Conservation (phyloP, 2,329 filamentous ascomycete species). For the Venturia effusa region DNA sequence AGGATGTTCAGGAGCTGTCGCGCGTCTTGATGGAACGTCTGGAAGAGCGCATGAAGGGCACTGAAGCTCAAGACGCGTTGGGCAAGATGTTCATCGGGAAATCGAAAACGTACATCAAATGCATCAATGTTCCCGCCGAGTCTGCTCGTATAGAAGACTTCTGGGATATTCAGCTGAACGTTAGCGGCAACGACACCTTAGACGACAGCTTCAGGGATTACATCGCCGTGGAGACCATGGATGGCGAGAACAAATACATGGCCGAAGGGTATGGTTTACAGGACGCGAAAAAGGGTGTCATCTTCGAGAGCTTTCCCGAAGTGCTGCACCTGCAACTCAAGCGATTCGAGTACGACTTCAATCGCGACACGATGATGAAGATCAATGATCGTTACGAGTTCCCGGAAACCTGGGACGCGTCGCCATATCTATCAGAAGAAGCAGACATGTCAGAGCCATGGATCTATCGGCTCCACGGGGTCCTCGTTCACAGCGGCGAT, state of each 20-base stretch:
- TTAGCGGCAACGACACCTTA: conserved; percentile 83
- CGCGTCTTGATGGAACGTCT: conserved; percentile 95
- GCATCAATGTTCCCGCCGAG: conserved; percentile 97
- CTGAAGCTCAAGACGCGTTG: conserved; percentile 77
- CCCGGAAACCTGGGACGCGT: conserved; percentile 70
- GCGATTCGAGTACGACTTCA: conserved; percentile 95
- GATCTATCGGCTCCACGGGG: conserved; percentile 86
- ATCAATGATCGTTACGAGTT: conserved; percentile 91
- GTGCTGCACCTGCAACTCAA: conserved; percentile 93
- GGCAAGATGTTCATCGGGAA: conserved; percentile 92
- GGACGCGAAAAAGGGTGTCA: conserved; percentile 94
- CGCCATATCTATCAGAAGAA: conserved; percentile 76
- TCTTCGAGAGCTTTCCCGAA: conserved; percentile 90
- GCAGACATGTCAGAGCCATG: conserved; percentile 83
- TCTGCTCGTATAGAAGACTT: conserved; percentile 94
- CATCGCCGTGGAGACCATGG: conserved; percentile 89
- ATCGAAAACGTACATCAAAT: conserved; percentile 97
- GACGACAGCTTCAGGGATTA: conserved; percentile 95
- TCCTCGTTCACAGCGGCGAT: conserved; percentile 92
- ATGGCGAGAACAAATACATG: conserved; percentile 97
- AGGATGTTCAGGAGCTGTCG: conserved; percentile 95
- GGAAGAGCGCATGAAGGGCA: conserved; percentile 97
- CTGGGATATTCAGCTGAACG: conserved; percentile 97
- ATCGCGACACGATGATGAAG: conserved; percentile 97
- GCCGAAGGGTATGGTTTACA: conserved; percentile 86